A percentile compares a stretch with the other conserved stretches of the same genome.
Conservation (phyloP, 2,329 filamentous ascomycete genomes). For the Fusarium lyarnte region DNA sequence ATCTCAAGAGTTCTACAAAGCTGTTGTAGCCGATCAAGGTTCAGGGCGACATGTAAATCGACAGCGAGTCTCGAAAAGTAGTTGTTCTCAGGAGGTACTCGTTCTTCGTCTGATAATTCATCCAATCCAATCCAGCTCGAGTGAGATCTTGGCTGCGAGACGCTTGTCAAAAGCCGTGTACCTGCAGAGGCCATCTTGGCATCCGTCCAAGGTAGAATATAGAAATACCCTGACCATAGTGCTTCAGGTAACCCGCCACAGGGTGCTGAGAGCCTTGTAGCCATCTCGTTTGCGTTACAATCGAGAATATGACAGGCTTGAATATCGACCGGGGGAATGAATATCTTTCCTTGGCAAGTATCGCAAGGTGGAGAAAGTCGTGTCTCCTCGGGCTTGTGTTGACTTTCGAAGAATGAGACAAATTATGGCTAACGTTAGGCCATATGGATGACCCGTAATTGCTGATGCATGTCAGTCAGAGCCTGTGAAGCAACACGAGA, state of each 20-base stretch:
- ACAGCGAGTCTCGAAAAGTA: not conserved
- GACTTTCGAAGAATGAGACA: not conserved
- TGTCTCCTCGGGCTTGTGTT: not conserved
- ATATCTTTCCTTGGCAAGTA: not conserved
- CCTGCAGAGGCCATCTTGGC: not conserved
- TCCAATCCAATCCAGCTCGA: rapidly evolving
- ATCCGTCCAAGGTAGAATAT: not conserved
- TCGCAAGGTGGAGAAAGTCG: not conserved
- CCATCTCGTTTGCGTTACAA: not conserved
- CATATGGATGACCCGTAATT: no score
- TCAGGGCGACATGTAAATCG: rapidly evolving
- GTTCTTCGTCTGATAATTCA: not conserved
- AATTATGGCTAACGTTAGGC: no score
- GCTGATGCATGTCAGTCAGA: no score
- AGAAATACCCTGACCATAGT: not conserved
- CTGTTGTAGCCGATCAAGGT: rapidly evolving
- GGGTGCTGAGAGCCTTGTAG: not conserved
- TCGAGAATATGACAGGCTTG: not conserved
- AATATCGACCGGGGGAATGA: not conserved
- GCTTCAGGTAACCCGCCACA: not conserved
- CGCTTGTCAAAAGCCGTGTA: not conserved
- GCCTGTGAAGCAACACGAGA: no score
- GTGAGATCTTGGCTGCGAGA: no score
- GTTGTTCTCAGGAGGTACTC: not conserved
- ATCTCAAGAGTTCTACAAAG: not conserved